A percentile compares a stretch with the other conserved stretches of the same genome.
Conservation (phyloP, 495 filamentous ascomycete species). For the Cairneyella variabilis region DNA sequence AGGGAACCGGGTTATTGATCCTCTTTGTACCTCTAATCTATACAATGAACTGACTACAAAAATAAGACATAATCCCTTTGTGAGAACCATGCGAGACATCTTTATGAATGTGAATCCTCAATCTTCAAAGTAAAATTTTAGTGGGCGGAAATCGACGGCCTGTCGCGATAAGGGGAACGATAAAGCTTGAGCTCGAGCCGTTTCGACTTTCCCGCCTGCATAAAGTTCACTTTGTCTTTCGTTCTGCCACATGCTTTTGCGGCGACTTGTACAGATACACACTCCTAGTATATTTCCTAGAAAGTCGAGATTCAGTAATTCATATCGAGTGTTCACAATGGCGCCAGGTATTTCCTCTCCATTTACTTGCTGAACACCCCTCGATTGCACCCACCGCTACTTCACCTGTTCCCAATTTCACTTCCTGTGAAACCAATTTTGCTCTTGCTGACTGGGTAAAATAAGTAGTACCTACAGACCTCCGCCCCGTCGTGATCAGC, state of each 20-base stretch:
- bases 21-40: too few species aligned
- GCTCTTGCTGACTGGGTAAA: too few species aligned
- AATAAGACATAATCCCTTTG: too few species aligned
- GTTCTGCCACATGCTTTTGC: slow-evolving; percentile 15
- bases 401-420: slow-evolving; percentile 11
- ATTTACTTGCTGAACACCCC: neutral
- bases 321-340: slow-evolving; percentile 33
- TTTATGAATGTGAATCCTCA: too few species aligned
- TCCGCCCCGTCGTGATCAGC: slow-evolving; percentile 76
- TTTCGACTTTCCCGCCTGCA: neutral
- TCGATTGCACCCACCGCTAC: slow-evolving; percentile 4
- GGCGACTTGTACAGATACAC: slow-evolving; percentile 6
- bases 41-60: too few species aligned
- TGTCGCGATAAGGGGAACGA: neutral
- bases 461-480: slow-evolving; percentile 28
- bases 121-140: too few species aligned
- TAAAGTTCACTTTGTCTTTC: neutral
- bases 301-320: neutral
- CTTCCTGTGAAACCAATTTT: slow-evolving; percentile 9
- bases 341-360: slow-evolving; percentile 35
- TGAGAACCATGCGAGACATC: too few species aligned
- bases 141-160: too few species aligned
- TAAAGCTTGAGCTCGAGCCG: slow-evolving; percentile 3
- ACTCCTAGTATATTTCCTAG: slow-evolving; percentile 3
- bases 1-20: too few species aligned